phyloP scores from a whole-genome alignment of 2,329 filamentous ascomycete species.

The Fusarium sp. region DNA sequence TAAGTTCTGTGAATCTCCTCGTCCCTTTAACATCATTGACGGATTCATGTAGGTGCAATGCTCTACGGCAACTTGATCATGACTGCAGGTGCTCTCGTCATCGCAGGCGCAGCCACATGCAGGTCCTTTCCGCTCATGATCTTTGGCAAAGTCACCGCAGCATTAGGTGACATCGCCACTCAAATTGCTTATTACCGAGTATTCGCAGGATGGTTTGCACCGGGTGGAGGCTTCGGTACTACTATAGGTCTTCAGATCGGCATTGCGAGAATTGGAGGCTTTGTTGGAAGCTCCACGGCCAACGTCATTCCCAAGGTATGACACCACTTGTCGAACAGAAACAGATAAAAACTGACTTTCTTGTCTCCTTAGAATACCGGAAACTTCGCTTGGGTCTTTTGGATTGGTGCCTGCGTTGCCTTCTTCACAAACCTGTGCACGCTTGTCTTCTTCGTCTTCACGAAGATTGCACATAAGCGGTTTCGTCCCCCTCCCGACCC shows the following conservation, averaged over 20 bases:
- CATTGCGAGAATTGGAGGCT: fast-evolving
- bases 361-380: not conserved
- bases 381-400: not conserved
- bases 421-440: not conserved
- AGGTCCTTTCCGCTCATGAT: not conserved
- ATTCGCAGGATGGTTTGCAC: not conserved
- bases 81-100: fast-evolving
- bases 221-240: not conserved
- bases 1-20: fast-evolving
- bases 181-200: not conserved
- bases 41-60: not conserved
- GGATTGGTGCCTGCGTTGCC: not conserved
- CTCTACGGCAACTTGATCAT: not conserved
- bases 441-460: not conserved
- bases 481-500: not conserved
- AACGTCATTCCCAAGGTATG: not conserved
- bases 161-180: not conserved
- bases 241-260: not conserved
- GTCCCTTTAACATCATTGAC: too few relatives aligned
- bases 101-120: not conserved
- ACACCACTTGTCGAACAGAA: too few relatives aligned
- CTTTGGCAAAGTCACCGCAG: not conserved
- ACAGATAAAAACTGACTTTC: fast-evolving
- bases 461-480: not conserved
- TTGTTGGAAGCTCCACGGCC: not conserved